Conservation (phyloP, 768 basidiomycete genomes). For the Boletus rubroflammeus region DNA sequence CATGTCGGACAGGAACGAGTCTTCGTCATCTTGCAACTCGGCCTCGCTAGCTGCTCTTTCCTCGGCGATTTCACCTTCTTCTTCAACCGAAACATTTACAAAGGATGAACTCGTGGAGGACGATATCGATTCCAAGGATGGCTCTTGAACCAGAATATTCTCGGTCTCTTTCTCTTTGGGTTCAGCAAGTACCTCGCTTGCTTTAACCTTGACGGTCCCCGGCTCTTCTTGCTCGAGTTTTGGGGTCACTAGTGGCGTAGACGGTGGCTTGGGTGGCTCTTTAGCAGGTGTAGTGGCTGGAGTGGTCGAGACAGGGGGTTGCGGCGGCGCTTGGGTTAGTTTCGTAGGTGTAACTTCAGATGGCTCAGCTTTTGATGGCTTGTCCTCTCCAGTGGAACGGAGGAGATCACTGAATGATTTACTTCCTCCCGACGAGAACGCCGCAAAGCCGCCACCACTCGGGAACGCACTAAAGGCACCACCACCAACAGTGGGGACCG, state of each 20-base stretch:
- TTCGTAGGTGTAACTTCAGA: constrained; percentile 18
- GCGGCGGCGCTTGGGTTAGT: background rate
- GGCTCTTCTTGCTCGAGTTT: background rate
- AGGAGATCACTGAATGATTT: constrained; percentile 65
- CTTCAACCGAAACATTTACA: constrained; percentile 39
- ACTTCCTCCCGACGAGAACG: constrained; percentile 43
- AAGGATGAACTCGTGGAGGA: constrained; percentile 46
- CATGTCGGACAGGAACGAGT: constrained; percentile 25
- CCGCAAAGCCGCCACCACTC: constrained; percentile 43
- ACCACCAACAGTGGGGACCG: constrained; percentile 11
- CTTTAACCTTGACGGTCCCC: background rate
- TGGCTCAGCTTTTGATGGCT: constrained; percentile 18
- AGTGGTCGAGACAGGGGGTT: constrained; percentile 10
- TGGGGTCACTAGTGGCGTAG: background rate
- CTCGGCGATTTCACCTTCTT: constrained; percentile 22
- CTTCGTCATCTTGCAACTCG: constrained; percentile 34
- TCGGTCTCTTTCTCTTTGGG: constrained; percentile 11
- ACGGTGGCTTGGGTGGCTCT: constrained; percentile 6
- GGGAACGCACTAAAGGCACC: constrained; percentile 30
- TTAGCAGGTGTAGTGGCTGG: constrained; percentile 10
- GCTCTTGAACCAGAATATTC: constrained; percentile 3
- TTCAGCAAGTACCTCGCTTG: background rate
- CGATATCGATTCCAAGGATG: constrained; percentile 35
- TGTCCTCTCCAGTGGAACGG: constrained; percentile 35
- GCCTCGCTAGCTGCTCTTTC: constrained; percentile 22